Evolutionary conservation across 495 filamentous ascomycete genomes (phyloP).

Genomic region (Hypoxylon fragiforme): DNA sequence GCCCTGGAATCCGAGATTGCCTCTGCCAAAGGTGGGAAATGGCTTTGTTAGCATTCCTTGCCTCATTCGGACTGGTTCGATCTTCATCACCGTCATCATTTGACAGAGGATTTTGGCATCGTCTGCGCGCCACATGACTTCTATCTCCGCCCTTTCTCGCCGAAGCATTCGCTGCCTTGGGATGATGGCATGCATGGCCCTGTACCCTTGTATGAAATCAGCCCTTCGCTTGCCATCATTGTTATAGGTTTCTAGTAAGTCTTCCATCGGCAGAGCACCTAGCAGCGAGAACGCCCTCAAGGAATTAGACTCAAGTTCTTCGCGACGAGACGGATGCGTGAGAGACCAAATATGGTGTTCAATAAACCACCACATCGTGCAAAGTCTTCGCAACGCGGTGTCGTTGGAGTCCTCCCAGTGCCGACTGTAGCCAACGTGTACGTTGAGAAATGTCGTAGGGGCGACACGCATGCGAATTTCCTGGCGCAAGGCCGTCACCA

Average conservation of each 20-base stretch:
- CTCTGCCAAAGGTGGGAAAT: neutral
- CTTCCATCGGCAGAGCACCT: neutral
- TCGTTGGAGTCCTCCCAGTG: neutral
- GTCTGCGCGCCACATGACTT: constrained; percentile 9
- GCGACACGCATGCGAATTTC: constrained; percentile 9
- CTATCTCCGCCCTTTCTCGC: neutral
- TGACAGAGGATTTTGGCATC: neutral
- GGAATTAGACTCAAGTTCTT: neutral
- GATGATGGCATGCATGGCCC: constrained; percentile 2
- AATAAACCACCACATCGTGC: constrained; percentile 24
- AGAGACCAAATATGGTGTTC: constrained; percentile 2
- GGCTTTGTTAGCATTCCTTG: neutral
- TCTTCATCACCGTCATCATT: neutral
- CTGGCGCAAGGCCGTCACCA: neutral
- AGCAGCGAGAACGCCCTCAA: constrained; percentile 3
- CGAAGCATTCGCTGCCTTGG: neutral
- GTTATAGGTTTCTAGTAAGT: neutral
- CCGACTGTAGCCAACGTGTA: constrained; percentile 23
- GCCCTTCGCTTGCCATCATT: neutral
- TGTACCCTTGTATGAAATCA: neutral
- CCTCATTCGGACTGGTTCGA: neutral
- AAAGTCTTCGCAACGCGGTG: constrained; percentile 8
- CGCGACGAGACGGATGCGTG: constrained; percentile 4
- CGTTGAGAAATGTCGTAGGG: constrained; percentile 4
- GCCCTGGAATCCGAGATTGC: constrained; percentile 18